Percentiles rank a stretch among this genome's conserved stretches.
These are phyloP conservation scores for Penicillium decumbens DNA, from an alignment of 2,329 filamentous ascomycete genomes.

Conservation along the genomic window DNA sequence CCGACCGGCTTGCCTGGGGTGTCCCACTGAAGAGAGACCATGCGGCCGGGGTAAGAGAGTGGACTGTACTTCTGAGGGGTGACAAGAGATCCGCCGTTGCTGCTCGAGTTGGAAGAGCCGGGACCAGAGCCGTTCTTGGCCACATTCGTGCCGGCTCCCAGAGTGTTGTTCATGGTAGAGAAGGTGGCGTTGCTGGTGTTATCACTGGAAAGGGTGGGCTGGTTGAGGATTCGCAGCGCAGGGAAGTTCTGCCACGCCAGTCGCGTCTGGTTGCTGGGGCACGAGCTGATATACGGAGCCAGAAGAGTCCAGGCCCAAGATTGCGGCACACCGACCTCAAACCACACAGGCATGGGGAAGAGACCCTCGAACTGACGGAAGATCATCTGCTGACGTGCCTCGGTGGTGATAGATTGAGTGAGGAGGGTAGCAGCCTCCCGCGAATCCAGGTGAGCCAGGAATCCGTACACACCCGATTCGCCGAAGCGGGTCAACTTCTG, in stretches of 20 bases:
- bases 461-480: constrained; percentile 75
- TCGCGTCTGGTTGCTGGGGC: constrained; percentile 67
- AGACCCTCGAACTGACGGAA: constrained; percentile 78
- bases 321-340: constrained; percentile 72
- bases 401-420: constrained; percentile 69
- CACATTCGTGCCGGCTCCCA: constrained; percentile 33
- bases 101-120: constrained; percentile 55
- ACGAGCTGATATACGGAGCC: constrained; percentile 74
- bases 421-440: constrained; percentile 69
- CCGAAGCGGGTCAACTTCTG: constrained; percentile 81
- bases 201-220: constrained; percentile 58
- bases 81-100: constrained; percentile 60
- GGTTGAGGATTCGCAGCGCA: constrained; percentile 64
- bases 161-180: constrained; percentile 59
- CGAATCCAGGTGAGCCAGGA: constrained; percentile 71
- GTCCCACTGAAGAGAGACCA: constrained; percentile 70
- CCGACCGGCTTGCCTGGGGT: constrained; percentile 63
- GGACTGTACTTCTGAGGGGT: constrained; percentile 65
- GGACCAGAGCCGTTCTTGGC: constrained; percentile 40
- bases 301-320: constrained; percentile 80
- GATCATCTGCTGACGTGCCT: constrained; percentile 76
- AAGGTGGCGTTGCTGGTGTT: constrained; percentile 41
- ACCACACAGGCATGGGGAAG: constrained; percentile 79
- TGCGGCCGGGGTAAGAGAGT: constrained; percentile 68
- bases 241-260: constrained; percentile 84